These are phyloP conservation scores for Neurospora sp. DNA, from an alignment of 495 filamentous ascomycete species.

Conservation along the genomic window DNA sequence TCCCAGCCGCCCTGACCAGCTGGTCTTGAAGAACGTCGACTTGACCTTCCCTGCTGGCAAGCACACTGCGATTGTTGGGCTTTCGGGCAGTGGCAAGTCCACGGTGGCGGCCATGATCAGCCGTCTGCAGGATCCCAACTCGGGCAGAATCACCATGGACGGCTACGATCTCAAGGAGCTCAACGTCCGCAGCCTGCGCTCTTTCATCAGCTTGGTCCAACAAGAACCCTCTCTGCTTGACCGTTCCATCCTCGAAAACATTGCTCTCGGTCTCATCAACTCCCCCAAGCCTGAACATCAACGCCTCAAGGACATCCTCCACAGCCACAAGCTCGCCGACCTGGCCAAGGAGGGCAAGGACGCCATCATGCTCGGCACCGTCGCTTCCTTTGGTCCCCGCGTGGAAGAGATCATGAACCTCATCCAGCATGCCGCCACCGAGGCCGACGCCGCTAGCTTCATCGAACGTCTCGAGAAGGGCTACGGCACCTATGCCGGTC, in stretches of 20 bases:
- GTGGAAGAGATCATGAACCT: slow-evolving; percentile 51
- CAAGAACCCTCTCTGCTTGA: slow-evolving; percentile 71
- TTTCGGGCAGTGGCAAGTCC: slow-evolving; percentile 58
- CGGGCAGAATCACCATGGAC: slow-evolving; percentile 65
- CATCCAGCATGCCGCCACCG: slow-evolving; percentile 66
- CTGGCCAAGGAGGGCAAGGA: slow-evolving; percentile 9
- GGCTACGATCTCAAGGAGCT: slow-evolving; percentile 65
- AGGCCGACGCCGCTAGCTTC: slow-evolving; percentile 85
- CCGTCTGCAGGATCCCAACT: slow-evolving; percentile 78
- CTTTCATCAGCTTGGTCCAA: slow-evolving; percentile 76
- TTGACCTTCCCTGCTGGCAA: slow-evolving; percentile 73
- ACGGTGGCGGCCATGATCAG: slow-evolving; percentile 84
- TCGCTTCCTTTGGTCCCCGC: not conserved
- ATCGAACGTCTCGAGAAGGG: slow-evolving; percentile 69
- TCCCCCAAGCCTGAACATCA: slow-evolving; percentile 56
- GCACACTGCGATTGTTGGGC: slow-evolving; percentile 62
- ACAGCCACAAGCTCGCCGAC: slow-evolving; percentile 6
- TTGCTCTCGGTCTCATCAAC: slow-evolving; percentile 77
- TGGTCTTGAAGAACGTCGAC: slow-evolving; percentile 68
- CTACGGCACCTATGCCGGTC: slow-evolving; percentile 84
- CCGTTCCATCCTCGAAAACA: slow-evolving; percentile 74
- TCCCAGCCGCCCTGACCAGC: slow-evolving; percentile 76
- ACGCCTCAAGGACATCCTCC: slow-evolving; percentile 17
- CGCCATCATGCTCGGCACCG: not conserved
- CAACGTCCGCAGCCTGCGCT: slow-evolving; percentile 76